These are phyloP conservation scores for Lunasporangiospora selenospora DNA, from an alignment of 192 early-diverging fungal genomes.

Conservation along the genomic window DNA sequence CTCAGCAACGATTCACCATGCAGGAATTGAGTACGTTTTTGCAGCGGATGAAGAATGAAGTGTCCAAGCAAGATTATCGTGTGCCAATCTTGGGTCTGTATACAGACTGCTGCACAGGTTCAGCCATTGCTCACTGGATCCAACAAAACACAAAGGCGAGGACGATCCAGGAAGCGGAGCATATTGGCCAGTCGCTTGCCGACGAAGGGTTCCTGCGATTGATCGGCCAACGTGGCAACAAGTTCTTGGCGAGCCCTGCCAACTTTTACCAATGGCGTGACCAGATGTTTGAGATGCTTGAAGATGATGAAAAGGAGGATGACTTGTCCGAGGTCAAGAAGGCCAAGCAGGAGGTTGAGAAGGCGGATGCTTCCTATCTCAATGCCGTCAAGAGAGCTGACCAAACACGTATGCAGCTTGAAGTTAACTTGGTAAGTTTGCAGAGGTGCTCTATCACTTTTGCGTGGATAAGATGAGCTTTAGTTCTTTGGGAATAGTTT, in stretches of 20 bases:
- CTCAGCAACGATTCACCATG: conserved; percentile 63
- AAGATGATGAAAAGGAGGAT: conserved; percentile 46
- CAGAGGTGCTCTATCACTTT: background rate
- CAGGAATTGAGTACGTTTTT: conserved; percentile 69
- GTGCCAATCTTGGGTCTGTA: conserved; percentile 73
- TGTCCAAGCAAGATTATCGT: conserved; percentile 68
- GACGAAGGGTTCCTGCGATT: conserved; percentile 67
- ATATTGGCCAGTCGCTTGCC: conserved; percentile 75
- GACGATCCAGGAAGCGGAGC: conserved; percentile 67
- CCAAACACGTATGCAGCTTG: conserved; percentile 68
- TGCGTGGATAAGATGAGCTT: background rate
- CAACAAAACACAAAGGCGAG: conserved; percentile 67
- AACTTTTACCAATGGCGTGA: conserved; percentile 79
- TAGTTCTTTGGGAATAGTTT: conserved; percentile 44
- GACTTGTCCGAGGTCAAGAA: conserved; percentile 29
- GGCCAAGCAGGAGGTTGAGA: conserved; percentile 63
- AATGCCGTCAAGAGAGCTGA: conserved; percentile 70
- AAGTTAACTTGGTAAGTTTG: conserved; percentile 66
- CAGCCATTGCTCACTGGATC: conserved; percentile 76
- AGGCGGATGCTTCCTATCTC: conserved; percentile 70
- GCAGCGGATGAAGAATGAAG: conserved; percentile 64
- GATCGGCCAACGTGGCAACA: conserved; percentile 72
- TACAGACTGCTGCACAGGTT: conserved; percentile 68
- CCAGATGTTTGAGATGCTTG: conserved; percentile 59
- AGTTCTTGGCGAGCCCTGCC: conserved; percentile 66